These are phyloP conservation scores for Vitellaria paradoxa DNA, from an alignment of 179 eudicot genomes.

Conservation along the genomic window DNA sequence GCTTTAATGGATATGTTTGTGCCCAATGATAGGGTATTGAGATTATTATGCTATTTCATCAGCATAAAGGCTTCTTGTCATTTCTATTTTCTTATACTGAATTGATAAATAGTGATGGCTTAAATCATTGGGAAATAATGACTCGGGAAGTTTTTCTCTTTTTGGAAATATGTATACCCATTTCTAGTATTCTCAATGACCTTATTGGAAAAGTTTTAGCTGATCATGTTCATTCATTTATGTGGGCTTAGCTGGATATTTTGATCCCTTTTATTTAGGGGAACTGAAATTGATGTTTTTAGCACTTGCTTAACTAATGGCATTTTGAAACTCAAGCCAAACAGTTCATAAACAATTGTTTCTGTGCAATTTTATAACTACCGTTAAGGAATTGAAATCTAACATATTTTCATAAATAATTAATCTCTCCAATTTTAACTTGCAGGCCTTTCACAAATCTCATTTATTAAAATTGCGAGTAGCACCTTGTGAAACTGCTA, in stretches of 20 bases:
- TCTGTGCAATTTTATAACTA: not conserved
- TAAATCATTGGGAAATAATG: not conserved
- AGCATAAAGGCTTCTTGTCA: not conserved
- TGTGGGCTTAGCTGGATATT: not conserved
- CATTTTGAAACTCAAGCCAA: not conserved
- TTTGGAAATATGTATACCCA: not conserved
- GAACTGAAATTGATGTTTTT: not conserved
- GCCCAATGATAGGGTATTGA: not conserved
- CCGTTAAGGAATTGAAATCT: not conserved
- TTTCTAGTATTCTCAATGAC: not conserved
- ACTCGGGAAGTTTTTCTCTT: too few species aligned
- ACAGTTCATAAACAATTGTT: not conserved
- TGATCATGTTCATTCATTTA: not conserved
- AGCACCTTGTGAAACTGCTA: constrained; percentile 95
- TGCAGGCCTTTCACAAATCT: constrained; percentile 94
- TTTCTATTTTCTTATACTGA: not conserved
- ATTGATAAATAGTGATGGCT: not conserved
- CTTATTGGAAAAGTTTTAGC: not conserved
- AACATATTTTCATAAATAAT: not conserved
- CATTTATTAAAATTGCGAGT: constrained; percentile 83
- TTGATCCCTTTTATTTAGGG: not conserved
- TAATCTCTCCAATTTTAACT: constrained; percentile 1
- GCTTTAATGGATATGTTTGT: not conserved
- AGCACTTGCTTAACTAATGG: not conserved
- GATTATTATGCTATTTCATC: not conserved